A percentile compares a stretch with the other conserved stretches of the same genome.
Conservation (phyloP, 495 filamentous ascomycete species). For the Pseudoneurospora amorphoporcata region DNA sequence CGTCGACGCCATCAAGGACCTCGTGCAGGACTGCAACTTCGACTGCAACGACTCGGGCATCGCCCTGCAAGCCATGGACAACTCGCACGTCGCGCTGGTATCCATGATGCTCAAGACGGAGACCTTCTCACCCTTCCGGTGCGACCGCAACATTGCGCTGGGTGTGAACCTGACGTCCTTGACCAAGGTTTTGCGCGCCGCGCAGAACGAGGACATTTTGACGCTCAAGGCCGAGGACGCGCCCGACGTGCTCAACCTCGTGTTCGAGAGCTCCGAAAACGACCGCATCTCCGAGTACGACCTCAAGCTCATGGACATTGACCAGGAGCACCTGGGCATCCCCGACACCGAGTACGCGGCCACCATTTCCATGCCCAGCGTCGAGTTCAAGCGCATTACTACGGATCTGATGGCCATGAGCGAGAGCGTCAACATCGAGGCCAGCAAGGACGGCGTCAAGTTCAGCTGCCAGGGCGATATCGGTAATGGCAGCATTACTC, state of each 20-base stretch:
- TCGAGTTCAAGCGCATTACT: conserved; percentile 91
- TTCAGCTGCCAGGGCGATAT: conserved; percentile 94
- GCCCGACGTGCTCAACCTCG: conserved; percentile 87
- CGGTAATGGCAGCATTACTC: conserved; percentile 83
- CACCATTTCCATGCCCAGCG: conserved; percentile 75
- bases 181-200: conserved; percentile 92
- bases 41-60: conserved; percentile 99
- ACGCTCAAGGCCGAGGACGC: conserved; percentile 97
- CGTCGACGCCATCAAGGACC: conserved; percentile 97
- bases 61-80: conserved; percentile 99
- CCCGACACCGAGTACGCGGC: conserved; percentile 97
- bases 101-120: conserved; percentile 98
- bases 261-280: conserved; percentile 82
- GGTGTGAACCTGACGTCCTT: conserved; percentile 94
- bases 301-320: conserved; percentile 99
- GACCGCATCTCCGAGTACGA: conserved; percentile 96
- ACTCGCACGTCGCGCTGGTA: conserved; percentile 96
- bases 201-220: conserved; percentile 89
- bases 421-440: conserved; percentile 91
- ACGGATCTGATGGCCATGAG: conserved; percentile 82
- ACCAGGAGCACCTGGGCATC: conserved; percentile 98
- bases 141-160: conserved; percentile 96
- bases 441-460: conserved; percentile 93
- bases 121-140: conserved; percentile 92
- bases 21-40: conserved; percentile 99